Evolutionary conservation across 176 grass and related monocot genomes (phyloP), one percentile per base, ranked within the genome.

Genomic region (Dactylis glomerata): DNA sequence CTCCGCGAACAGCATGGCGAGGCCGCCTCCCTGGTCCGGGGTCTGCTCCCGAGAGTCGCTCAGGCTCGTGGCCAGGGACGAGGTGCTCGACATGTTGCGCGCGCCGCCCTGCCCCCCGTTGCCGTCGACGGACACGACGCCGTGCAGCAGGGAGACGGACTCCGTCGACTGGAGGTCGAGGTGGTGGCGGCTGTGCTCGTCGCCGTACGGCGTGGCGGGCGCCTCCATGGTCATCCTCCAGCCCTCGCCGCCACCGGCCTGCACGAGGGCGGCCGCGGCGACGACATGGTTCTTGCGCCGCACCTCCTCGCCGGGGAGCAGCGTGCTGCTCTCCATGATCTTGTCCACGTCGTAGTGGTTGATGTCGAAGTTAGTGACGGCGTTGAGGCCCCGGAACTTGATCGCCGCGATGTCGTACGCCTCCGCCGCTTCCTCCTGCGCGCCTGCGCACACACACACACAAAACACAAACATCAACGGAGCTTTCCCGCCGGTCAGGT

Each of bases 361-460:
- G 82, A 96, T 92, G 76, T 94, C 91, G 54, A 99, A 99, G 92
- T 99, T 99, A 14, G 97, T 99, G n/a, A 99, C 97, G 0, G 97
- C 97, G 82, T 83, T 96, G 23, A 96, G 85, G 10, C 97, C 92
- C 31, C 97, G 93, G 71, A 99, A 99, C 70, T 96, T 99, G 75
- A 99, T 99, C 14, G 97, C 97, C 30, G 97, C 97, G 70, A 99
- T 85, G 86, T 99, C 97, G 73, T 99, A 99, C 47, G 97, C 97
- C 83, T 99, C 97, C 2, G 97, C 97, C 4, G 97, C 97, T 27
- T 94, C 93, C 88, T 96, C 97, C 84, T 99, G 93, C 14, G 93
- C 92, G 81, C 82, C 97, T 99, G 92, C 63, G 67, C 26, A 41
- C 37, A 17, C 3, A 12, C 54, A 68, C 57, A 11, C 61, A 26